Percentiles rank a stretch among this genome's conserved stretches.
Evolutionary conservation across 305 asterid species (phyloP).

Genomic region (Solanum hybrid): DNA sequence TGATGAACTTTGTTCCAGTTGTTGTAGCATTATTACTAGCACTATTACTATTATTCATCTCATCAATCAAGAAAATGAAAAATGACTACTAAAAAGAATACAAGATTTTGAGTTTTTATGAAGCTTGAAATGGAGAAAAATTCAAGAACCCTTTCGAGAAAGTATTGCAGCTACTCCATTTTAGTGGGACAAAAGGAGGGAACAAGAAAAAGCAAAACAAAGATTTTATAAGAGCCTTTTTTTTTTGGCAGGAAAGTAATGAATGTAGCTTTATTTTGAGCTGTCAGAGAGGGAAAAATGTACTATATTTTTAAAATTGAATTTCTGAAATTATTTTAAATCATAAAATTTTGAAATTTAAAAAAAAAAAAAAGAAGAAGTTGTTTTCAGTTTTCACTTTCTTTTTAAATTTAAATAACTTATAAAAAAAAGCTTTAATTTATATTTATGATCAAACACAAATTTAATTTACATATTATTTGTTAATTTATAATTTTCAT

Average conservation of each 20-base stretch:
- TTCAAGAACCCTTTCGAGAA: conserved; percentile 3
- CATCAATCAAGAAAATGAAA: conserved; percentile 5
- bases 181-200: conserved; percentile 20
- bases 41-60: conserved; percentile 34
- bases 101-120: background rate
- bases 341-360: too few relatives aligned
- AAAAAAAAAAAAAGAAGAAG: too few relatives aligned
- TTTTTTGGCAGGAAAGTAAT: conserved; percentile 25
- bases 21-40: conserved; percentile 16
- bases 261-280: conserved; percentile 48
- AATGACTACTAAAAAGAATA: background rate
- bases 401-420: background rate
- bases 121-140: background rate
- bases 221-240: conserved; percentile 25
- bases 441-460: background rate
- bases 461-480: background rate
- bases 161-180: background rate
- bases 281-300: conserved; percentile 43
- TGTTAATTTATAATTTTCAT: too few relatives aligned
- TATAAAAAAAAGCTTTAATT: background rate
- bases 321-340: too few relatives aligned
- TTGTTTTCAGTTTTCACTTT: background rate
- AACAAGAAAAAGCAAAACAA: conserved; percentile 33
- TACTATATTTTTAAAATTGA: background rate
- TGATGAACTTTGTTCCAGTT: conserved; percentile 58